Base-by-base conservation (phyloP, 352 stramenopile species). In the Pythium vanterpoolii region DNA sequence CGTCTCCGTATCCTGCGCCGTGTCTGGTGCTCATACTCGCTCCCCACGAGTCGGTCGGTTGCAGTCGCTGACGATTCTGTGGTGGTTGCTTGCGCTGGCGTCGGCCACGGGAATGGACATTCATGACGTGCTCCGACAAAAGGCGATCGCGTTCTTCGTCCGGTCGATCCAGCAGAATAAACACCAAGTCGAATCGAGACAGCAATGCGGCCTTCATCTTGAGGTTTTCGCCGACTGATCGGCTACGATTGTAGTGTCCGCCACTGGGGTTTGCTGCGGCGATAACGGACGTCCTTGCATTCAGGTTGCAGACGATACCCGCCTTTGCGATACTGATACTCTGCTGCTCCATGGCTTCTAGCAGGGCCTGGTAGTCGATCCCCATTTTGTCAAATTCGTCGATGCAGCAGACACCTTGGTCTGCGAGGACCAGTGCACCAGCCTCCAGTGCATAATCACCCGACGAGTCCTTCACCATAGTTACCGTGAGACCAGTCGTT, bases 291-390 rank as follows among this genome's bases (percentile, higher is more conserved):
- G 92, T 96, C 16, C 95, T 68, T 5, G 89, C 89, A 53, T 90
- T 95, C 34, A 99, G 74, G 19, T 87, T 95, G 53, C 90, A 96
- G 11, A 98, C 87, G 24, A 98, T 93, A 30, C 96, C 69, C 4
- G 71, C 72, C 47, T 82, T 82, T 27, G 72, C 73, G 42, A 79
- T 91, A 70, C 68, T 98, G 87, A 76, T 98, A 90, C 75, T 98
- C 62, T 99, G 95, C 66, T 99, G 96, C 73, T 99, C 96, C 96
- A 99, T 99, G 16, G 91, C 92, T 76, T 99, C 95, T 16, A 98
- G 76, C 6, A 99, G 73, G 16, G 87, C 77, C 38, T 89, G 71
- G 30, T 85, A 77, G 43, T 92, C 79, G 60, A 69, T 79, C 1
- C 67, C 71, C 90, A 98, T 97, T 67, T 99, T 98, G 74, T 98